Evolutionary conservation across 441 rosid species (phyloP).

Genomic region (Iberis amara): DNA sequence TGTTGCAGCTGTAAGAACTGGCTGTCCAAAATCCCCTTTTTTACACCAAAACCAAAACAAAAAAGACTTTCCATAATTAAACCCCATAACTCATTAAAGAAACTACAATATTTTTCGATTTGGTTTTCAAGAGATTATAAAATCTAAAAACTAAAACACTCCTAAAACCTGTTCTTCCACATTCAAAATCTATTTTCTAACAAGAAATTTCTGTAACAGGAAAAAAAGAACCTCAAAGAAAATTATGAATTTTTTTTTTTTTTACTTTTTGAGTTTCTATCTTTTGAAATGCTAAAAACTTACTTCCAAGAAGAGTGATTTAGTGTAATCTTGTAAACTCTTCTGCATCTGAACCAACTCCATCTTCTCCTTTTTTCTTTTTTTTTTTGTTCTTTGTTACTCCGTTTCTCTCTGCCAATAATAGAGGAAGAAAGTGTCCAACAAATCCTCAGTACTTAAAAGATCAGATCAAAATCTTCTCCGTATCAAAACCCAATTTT

Average conservation of each 20-base stretch:
- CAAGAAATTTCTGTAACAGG: not conserved
- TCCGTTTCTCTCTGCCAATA: conserved; percentile 30
- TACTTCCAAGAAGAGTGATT: conserved; percentile 79
- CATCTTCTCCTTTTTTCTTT: conserved; percentile 37
- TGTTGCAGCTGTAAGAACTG: conserved; percentile 88
- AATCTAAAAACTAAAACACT: not conserved
- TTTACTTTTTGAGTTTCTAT: not conserved
- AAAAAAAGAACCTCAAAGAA: not conserved
- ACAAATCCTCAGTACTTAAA: conserved; percentile 21
- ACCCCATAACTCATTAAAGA: not conserved
- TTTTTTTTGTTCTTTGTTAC: not conserved
- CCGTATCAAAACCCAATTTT: not conserved
- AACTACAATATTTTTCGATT: not conserved
- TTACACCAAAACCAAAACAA: not conserved
- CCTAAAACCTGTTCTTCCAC: conserved; percentile 11
- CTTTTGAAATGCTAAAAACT: conserved; percentile 7
- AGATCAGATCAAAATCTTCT: conserved; percentile 26
- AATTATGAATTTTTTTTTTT: too few relatives aligned
- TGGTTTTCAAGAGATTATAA: not conserved
- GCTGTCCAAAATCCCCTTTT: conserved; percentile 72
- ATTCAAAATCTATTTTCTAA: not conserved
- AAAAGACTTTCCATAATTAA: conserved; percentile 1
- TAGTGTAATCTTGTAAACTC: conserved; percentile 61
- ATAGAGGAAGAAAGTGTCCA: conserved; percentile 25
- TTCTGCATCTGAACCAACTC: conserved; percentile 85